phyloP scores from a whole-genome alignment of 2,329 filamentous ascomycete species.

The Botrytis paeoniae region DNA sequence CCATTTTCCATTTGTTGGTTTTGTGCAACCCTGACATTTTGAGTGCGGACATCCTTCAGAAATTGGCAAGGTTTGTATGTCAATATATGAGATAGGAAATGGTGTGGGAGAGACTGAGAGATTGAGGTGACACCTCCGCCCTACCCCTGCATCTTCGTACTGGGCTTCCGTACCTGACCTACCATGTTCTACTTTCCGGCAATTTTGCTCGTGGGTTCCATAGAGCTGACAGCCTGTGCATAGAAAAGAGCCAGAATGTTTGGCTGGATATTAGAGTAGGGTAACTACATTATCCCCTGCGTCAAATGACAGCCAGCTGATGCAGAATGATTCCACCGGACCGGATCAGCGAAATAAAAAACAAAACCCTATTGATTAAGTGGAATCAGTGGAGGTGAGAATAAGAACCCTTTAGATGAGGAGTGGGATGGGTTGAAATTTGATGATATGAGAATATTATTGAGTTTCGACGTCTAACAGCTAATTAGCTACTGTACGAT shows the following conservation, averaged over 20 bases:
- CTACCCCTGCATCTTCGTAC: slow-evolving; percentile 17
- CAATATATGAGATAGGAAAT: slow-evolving; percentile 3
- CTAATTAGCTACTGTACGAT: neutral
- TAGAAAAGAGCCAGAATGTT: neutral
- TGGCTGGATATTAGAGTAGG: neutral
- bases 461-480: neutral
- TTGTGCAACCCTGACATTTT: neutral
- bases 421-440: slow-evolving; percentile 5
- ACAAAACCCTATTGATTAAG: neutral
- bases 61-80: slow-evolving; percentile 9
- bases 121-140: slow-evolving; percentile 12
- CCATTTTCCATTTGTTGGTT: slow-evolving; percentile 1
- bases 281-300: slow-evolving; percentile 7
- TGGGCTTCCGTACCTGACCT: neutral
- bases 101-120: neutral
- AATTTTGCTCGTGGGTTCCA: slow-evolving; percentile 3
- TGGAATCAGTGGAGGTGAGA: neutral
- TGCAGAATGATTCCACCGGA: slow-evolving; percentile 16
- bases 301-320: slow-evolving; percentile 12
- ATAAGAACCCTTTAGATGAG: neutral
- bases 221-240: slow-evolving; percentile 16
- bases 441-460: slow-evolving; percentile 2
- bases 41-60: neutral
- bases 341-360: neutral
- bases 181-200: slow-evolving; percentile 12